Evolutionary conservation across 2,329 filamentous ascomycete species (phyloP).

Genomic region (Penicillium sp.): DNA sequence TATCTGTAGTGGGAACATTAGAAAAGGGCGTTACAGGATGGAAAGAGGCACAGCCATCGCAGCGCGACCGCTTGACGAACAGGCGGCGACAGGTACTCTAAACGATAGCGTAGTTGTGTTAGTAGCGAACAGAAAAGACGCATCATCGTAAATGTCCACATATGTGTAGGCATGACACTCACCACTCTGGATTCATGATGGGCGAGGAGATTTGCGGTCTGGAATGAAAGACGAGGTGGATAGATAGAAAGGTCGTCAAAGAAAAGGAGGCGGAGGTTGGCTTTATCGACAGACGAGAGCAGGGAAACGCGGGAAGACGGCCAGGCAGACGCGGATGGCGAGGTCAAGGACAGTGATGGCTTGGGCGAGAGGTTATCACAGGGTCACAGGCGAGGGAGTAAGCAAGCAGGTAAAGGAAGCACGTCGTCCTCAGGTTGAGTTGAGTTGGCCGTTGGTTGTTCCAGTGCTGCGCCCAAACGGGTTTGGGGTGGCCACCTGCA

Average conservation of each 20-base stretch:
- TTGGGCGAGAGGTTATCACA: background rate
- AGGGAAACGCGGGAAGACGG: background rate
- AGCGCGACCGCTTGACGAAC: slow-evolving; percentile 3
- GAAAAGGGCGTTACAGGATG: background rate
- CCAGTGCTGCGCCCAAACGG: slow-evolving; percentile 22
- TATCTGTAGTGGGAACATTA: slow-evolving; percentile 62
- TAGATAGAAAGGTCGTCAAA: background rate
- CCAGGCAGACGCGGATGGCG: background rate
- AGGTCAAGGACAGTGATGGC: background rate
- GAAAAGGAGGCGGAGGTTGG: slow-evolving; percentile 11
- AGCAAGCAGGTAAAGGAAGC: background rate
- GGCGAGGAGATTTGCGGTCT: slow-evolving; percentile 11
- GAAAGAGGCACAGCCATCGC: background rate
- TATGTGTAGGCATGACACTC: slow-evolving; percentile 24
- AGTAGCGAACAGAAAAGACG: background rate
- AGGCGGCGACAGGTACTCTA: slow-evolving; percentile 22
- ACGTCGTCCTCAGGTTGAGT: background rate
- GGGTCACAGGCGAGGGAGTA: slow-evolving; percentile 6
- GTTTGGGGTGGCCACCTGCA: slow-evolving; percentile 13
- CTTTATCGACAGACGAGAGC: background rate
- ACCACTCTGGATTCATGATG: slow-evolving; percentile 51
- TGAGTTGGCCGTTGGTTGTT: slow-evolving; percentile 12
- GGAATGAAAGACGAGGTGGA: slow-evolving; percentile 3
- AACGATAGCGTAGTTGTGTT: slow-evolving; percentile 1
- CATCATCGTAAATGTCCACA: background rate